Evolutionary conservation across 225 moss, liverwort and hornwort genomes (phyloP).

Genomic region (Lunularia cruciata): DNA sequence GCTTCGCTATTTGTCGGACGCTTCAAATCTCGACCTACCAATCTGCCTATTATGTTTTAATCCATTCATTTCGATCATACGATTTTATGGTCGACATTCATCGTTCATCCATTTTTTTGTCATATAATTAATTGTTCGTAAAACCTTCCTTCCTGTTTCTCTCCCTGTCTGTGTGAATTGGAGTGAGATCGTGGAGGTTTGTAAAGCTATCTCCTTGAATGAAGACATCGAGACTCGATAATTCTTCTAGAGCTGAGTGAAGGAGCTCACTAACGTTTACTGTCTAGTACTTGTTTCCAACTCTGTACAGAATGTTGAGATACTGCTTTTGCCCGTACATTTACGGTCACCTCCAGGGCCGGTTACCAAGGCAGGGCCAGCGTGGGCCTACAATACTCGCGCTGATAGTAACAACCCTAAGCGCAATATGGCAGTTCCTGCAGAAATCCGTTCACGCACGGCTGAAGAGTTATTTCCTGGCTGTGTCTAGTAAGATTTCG

Average conservation of each 20-base stretch:
- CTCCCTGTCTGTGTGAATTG: conserved; percentile 10
- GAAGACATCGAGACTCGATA: not conserved
- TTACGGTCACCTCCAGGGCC: not conserved
- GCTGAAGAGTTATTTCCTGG: not conserved
- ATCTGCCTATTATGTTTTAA: not conserved
- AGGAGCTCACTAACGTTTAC: too few species aligned
- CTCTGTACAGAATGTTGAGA: not conserved
- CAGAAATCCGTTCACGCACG: not conserved
- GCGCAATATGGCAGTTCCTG: not conserved
- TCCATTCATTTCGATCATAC: not conserved
- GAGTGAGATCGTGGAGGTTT: conserved; percentile 5
- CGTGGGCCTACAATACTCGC: not conserved
- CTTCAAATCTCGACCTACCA: not conserved
- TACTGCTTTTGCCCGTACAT: not conserved
- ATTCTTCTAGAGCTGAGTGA: not conserved
- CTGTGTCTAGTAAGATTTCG: not conserved
- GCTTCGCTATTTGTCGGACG: not conserved
- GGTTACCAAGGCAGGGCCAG: not conserved
- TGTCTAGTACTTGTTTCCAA: not conserved
- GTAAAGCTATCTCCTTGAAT: conserved; percentile 2
- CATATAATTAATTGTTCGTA: not conserved
- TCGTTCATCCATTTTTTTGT: conserved; percentile 9
- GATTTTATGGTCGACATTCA: not conserved
- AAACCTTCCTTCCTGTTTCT: not conserved
- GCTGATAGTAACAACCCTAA: not conserved